Percentiles rank a stretch among this genome's conserved stretches.
Conservation (phyloP, 2,329 filamentous ascomycete genomes). For the Tolypocladium inflatum region DNA sequence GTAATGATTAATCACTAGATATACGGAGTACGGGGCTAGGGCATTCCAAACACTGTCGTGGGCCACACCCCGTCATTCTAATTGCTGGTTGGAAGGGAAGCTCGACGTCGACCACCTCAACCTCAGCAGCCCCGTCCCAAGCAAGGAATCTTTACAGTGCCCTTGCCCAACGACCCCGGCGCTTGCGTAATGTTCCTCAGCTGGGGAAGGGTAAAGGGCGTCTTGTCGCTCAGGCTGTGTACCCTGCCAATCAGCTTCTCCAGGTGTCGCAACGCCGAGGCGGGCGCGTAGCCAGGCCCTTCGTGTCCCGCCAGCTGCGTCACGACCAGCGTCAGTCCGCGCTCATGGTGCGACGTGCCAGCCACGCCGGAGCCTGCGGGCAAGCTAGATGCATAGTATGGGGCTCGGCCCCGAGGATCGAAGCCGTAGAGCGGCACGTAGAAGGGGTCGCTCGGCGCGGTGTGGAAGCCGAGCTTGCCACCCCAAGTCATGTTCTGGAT, state of each 20-base stretch:
- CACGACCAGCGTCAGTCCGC: conserved; percentile 63
- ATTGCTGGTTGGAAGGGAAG: no score
- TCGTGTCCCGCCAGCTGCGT: conserved; percentile 59
- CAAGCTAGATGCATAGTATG: conserved; percentile 29
- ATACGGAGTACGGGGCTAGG: no score
- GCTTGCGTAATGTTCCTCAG: conserved; percentile 9
- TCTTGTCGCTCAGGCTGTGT: conserved; percentile 36
- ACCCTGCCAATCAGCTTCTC: conserved; percentile 69
- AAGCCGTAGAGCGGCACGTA: conserved; percentile 45
- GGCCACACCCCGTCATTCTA: neutral
- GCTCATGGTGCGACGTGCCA: conserved; percentile 62
- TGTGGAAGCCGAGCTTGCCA: conserved; percentile 60
- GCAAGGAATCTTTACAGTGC: conserved; percentile 12
- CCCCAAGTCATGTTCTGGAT: conserved; percentile 80
- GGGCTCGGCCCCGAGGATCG: conserved; percentile 32
- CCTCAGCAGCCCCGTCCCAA: conserved; percentile 20
- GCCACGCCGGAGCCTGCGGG: conserved; percentile 55
- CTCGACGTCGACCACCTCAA: neutral
- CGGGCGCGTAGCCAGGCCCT: conserved; percentile 58
- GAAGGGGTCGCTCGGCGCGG: conserved; percentile 49
- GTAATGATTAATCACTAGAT: no score
- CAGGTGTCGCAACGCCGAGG: conserved; percentile 59
- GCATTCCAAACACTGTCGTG: neutral
- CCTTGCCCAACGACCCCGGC: conserved; percentile 10
- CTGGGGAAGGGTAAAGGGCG: conserved; percentile 22